Base-by-base conservation (phyloP, 139 green algal genomes). In the Coelastrella sp. region DNA sequence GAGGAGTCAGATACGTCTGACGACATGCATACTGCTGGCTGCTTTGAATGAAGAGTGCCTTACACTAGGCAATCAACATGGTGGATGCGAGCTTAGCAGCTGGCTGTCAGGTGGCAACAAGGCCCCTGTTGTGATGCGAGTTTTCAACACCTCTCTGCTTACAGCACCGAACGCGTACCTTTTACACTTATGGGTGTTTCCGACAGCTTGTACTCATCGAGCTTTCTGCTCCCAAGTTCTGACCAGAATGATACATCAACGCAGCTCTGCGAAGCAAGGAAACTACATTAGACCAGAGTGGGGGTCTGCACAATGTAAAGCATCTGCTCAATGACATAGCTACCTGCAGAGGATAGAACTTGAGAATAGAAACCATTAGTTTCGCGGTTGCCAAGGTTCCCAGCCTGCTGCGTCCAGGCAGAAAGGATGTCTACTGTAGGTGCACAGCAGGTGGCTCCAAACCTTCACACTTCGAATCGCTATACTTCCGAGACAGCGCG, bases 241-340 rank as follows among this genome's bases (percentile, higher is more conserved):
- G 87, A 81, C 92, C 96, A 98, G 66, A 99, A 98, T 0, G 86
- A 87, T 0, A 90, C 71, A 48, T 99, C 96, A 21, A 98, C 84
- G 17, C 90, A 86, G 82, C 90, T 96, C 96, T 98, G 82, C 27
- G 48, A 3, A 40, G 3, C 2, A 57, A 5, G 2, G 15, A 5
- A 27, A 23, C 27, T 51, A 35, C 0, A 2, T 32, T 34, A 53
- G 27, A 7, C 11, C 35, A 7, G 17, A 74, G 35, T 0, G 13
- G 3, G 9, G 5, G 3, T 1, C 2, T 23, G 67, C 35, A 27
- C 13, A 32, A 83, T 57, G 51, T 3, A 40, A 4, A 2, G 15
- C 32, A 48, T 34, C 23, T 19, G 4, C 17, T 7, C 4, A 27
- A 38, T 15, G 34, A 35, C 27, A 60, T 21, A 27, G n/a, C 5